Base-by-base conservation (phyloP, 768 basidiomycete genomes). In the Calocera cornea region DNA sequence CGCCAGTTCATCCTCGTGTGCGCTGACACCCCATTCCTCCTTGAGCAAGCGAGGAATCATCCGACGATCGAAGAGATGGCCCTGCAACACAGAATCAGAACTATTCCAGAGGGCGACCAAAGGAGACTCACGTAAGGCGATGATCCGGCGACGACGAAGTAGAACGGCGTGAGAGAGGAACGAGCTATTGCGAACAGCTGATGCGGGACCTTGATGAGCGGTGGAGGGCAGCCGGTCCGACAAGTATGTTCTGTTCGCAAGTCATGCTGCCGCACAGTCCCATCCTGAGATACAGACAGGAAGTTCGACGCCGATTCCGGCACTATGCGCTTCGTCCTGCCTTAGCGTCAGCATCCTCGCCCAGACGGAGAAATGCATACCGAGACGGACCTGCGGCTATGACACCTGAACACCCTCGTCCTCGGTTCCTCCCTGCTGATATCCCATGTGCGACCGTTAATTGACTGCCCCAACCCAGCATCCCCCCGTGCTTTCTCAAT, bases 261-360 rank as follows among this genome's bases (percentile, higher is more conserved):
- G 73, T 95, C 92, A 74, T 95, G 92, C 73, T 94, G 92, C 29
- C 92, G 83, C 11, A 94, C 91, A 33, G 87, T 83, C 2, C 90
- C 92, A 76, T 95, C 92, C 87, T 92, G 73, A 1, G 74, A 72
- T 2, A 75, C 75, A 1, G 73, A 69, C 44, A 75, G 68, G 67
- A 73, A 71, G 75, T 89, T 85, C 1, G 89, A 87, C 71, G 86
- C 89, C 38, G 89, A 84, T 74, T 92, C 89, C 2, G 88, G 87
- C 24, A 88, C 82, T 67, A 94, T 85, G 66, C 88, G 81, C 74
- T 95, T 95, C 19, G 88, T 88, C 19, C 89, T 81, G 70, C 73
- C 72, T 8, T 47, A 65, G 40, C 54, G 40, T 41, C 24, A 65
- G 40, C 36, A n/a, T 44, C 64, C 12, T 14, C 5, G 49, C 17